phyloP scores from a whole-genome alignment of 108 stramenopile genomes.

The Nannochloropsis oceanica region DNA sequence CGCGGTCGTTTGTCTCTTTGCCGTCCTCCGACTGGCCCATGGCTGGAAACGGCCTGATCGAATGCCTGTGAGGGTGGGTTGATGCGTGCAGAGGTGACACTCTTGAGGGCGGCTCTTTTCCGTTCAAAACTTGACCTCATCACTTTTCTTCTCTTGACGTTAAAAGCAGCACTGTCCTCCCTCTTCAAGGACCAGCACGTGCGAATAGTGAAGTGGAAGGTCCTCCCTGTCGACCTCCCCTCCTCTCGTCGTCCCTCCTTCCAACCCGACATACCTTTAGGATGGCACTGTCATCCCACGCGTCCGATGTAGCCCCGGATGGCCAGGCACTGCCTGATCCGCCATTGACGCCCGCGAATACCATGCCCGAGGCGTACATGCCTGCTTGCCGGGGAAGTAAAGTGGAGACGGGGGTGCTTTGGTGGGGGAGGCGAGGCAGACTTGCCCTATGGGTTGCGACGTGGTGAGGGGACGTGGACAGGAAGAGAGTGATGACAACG shows the following conservation, averaged over 20 bases:
- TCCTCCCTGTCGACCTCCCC: too few relatives aligned
- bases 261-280: not conserved
- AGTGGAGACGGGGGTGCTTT: not conserved
- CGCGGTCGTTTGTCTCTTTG: not conserved
- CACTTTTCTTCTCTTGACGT: not conserved
- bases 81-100: not conserved
- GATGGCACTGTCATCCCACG: not conserved
- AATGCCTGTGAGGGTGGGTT: not conserved
- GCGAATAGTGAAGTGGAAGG: too few relatives aligned
- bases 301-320: not conserved
- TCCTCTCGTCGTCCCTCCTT: too few relatives aligned
- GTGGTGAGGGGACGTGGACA: not conserved
- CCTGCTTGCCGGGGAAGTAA: not conserved
- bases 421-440: not conserved
- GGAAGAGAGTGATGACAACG: not conserved
- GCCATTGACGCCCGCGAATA: not conserved
- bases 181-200: too few relatives aligned
- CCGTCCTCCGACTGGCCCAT: not conserved
- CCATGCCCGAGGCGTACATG: not conserved
- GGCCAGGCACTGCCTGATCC: not conserved
- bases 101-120: not conserved
- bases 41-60: not conserved
- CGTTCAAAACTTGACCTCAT: not conserved
- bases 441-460: too few relatives aligned
- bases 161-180: not conserved